Evolutionary conservation across 805 yeast species (phyloP).

Genomic region (Starmerella etchellsii): DNA sequence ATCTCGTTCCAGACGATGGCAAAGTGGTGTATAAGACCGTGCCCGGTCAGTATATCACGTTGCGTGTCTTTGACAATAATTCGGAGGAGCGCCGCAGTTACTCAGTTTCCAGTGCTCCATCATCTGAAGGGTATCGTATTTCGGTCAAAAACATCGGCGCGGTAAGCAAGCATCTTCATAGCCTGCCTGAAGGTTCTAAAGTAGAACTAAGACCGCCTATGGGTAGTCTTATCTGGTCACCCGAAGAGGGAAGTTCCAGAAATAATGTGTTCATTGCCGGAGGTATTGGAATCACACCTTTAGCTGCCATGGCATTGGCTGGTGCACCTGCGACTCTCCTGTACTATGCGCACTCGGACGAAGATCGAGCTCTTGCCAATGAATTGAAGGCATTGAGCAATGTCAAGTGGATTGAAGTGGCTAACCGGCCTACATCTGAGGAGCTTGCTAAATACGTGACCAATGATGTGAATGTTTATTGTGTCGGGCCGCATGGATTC

Average conservation of each 20-base stretch:
- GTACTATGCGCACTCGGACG: constrained; percentile 29
- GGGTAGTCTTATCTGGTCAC: constrained; percentile 30
- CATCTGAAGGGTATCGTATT: constrained; percentile 37
- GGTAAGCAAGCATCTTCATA: constrained; percentile 35
- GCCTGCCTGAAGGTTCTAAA: constrained; percentile 41
- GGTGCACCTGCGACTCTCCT: constrained; percentile 27
- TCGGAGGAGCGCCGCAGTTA: constrained; percentile 44
- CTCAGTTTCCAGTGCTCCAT: constrained; percentile 36
- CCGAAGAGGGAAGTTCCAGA: constrained; percentile 20
- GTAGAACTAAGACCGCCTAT: constrained; percentile 45
- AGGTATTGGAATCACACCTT: constrained; percentile 60
- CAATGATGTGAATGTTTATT: constrained; percentile 9
- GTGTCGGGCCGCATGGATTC: constrained; percentile 20
- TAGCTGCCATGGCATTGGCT: constrained; percentile 35
- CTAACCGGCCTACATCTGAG: constrained; percentile 5
- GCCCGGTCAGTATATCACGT: constrained; percentile 39
- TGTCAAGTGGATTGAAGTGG: constrained; percentile 1
- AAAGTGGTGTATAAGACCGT: constrained; percentile 21
- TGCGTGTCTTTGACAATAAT: constrained; percentile 25
- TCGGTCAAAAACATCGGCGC: constrained; percentile 32
- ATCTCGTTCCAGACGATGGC: constrained; percentile 37
- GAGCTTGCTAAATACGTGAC: constrained; percentile 4
- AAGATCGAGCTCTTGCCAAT: constrained; percentile 11
- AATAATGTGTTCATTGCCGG: constrained; percentile 39
- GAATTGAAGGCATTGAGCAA: constrained; percentile 12